A percentile compares a stretch with the other conserved stretches of the same genome.
Evolutionary conservation across 2,329 filamentous ascomycete species (phyloP).

Genomic region (Trichoderma gracile): DNA sequence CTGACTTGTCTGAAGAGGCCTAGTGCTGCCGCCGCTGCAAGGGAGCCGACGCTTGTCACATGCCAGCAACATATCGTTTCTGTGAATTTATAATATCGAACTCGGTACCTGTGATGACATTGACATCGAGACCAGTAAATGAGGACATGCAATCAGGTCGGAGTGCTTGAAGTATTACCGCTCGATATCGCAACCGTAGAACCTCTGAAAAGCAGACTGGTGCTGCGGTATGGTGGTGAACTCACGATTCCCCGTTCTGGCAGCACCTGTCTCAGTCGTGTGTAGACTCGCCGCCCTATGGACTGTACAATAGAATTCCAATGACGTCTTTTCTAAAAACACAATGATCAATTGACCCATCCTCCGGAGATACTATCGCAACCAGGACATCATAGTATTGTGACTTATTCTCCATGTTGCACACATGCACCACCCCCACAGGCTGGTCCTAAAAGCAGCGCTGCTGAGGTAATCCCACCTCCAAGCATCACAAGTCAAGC

Average conservation of each 20-base stretch:
- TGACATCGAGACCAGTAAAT: background rate
- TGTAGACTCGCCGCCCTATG: too few species aligned
- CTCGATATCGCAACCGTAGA: too few species aligned
- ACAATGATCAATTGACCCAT: too few species aligned
- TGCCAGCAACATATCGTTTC: background rate
- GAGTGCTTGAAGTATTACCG: too few species aligned
- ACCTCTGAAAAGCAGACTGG: background rate
- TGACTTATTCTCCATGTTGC: background rate
- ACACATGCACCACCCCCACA: background rate
- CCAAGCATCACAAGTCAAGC: constrained; percentile 4
- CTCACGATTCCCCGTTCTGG: background rate
- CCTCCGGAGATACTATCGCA: too few species aligned
- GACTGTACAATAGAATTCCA: too few species aligned
- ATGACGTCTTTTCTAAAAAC: too few species aligned
- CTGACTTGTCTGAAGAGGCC: background rate
- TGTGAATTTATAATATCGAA: background rate
- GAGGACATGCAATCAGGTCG: background rate
- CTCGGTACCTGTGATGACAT: too few species aligned
- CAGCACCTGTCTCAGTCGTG: too few species aligned
- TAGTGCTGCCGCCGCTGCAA: constrained; percentile 17
- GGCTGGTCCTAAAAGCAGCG: constrained; percentile 15
- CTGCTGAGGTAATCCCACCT: constrained; percentile 26
- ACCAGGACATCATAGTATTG: too few species aligned
- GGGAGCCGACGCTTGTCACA: background rate
- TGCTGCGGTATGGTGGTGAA: background rate